Conservation (phyloP, 2,329 filamentous ascomycete genomes). For the Laburnicola sp. region DNA sequence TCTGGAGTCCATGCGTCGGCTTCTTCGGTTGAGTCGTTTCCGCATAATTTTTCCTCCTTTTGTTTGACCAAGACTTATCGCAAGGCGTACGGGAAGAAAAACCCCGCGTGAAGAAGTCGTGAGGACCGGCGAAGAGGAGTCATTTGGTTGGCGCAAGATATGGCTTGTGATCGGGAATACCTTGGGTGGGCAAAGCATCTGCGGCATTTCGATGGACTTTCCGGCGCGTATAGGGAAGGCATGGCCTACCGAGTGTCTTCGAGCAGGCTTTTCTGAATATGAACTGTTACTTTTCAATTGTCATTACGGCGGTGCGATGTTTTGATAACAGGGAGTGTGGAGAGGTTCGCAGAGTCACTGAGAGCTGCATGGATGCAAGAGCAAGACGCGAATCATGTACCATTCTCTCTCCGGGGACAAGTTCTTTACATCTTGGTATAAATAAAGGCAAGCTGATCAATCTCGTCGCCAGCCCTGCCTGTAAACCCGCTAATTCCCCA, state of each 20-base stretch:
- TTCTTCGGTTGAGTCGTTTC: not conserved
- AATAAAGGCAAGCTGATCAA: slow-evolving; percentile 56
- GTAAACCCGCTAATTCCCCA: slow-evolving; percentile 60
- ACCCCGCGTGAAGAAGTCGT: not conserved
- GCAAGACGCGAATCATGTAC: too few species aligned
- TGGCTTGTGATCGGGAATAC: not conserved
- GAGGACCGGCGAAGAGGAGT: not conserved
- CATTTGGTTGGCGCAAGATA: not conserved
- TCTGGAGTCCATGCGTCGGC: not conserved
- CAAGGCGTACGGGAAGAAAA: slow-evolving; percentile 2
- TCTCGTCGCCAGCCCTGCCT: slow-evolving; percentile 58
- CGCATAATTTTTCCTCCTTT: not conserved
- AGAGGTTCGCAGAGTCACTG: too few species aligned
- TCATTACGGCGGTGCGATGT: not conserved
- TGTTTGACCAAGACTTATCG: slow-evolving; percentile 1
- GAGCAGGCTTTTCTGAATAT: not conserved
- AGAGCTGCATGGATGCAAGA: too few species aligned
- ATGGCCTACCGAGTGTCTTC: not conserved
- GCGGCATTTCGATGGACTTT: not conserved
- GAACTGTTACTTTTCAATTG: not conserved
- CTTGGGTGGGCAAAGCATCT: slow-evolving; percentile 6
- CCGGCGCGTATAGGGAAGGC: not conserved
- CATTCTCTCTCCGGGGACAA: too few species aligned
- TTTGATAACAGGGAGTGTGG: too few species aligned
- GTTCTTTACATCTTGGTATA: slow-evolving; percentile 27